These are phyloP conservation scores for Croton setiger DNA, from an alignment of 441 rosid species.

Conservation along the genomic window DNA sequence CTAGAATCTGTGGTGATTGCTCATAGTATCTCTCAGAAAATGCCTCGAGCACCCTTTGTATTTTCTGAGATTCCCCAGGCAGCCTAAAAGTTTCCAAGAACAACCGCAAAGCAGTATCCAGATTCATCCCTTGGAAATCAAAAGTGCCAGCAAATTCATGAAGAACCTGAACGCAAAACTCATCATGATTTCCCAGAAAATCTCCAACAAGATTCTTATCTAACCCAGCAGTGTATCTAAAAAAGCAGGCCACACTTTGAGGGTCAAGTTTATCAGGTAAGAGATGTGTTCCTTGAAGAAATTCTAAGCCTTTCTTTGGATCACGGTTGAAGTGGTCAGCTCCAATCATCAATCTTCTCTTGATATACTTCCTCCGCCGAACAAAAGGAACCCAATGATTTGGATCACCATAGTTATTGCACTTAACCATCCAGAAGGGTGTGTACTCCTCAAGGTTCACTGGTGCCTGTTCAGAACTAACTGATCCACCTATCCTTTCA, in stretches of 20 bases:
- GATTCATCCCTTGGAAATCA: constrained; percentile 82
- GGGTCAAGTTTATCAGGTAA: constrained; percentile 89
- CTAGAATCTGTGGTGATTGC: constrained; percentile 79
- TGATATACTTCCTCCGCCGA: constrained; percentile 59
- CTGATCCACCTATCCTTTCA: constrained; percentile 58
- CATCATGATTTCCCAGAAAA: constrained; percentile 90
- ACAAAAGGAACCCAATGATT: constrained; percentile 77
- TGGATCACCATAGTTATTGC: constrained; percentile 66
- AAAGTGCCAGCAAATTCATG: constrained; percentile 90
- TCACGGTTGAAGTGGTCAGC: constrained; percentile 92
- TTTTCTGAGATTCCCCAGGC: constrained; percentile 98
- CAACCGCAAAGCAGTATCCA: constrained; percentile 86
- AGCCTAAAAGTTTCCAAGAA: constrained; percentile 89
- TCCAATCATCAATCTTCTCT: constrained; percentile 77
- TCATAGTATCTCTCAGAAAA: constrained; percentile 97
- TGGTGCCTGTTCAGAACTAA: constrained; percentile 37
- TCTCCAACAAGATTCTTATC: constrained; percentile 93
- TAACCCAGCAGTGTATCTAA: constrained; percentile 84
- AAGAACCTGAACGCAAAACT: constrained; percentile 92
- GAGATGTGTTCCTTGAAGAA: constrained; percentile 78
- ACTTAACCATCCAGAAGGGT: constrained; percentile 71
- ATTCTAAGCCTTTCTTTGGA: constrained; percentile 85
- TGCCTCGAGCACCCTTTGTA: constrained; percentile 95
- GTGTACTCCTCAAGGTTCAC: constrained; percentile 48
- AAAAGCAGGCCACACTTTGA: constrained; percentile 83